Percentiles rank a stretch among this genome's conserved stretches.
Conservation (phyloP, 257 asterid species). For the Salvia miltiorrhiza region DNA sequence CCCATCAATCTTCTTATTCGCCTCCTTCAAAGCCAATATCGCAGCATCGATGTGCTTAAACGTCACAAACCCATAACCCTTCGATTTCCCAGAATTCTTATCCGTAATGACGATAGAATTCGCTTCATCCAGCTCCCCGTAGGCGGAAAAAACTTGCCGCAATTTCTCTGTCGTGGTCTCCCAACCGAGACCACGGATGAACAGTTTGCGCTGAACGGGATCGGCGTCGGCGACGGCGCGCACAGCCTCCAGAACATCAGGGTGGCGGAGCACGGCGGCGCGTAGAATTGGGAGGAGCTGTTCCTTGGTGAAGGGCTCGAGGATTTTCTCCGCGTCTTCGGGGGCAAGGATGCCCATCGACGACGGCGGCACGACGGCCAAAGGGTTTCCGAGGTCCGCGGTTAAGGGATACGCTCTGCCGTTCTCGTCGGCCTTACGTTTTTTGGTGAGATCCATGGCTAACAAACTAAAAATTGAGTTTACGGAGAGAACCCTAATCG, state of each 20-base stretch:
- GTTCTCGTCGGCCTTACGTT: constrained; percentile 86
- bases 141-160: constrained; percentile 59
- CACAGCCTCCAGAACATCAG: constrained; percentile 68
- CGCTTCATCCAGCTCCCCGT: constrained; percentile 85
- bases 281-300: constrained; percentile 74
- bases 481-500: constrained; percentile 24
- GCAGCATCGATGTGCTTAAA: constrained; percentile 85
- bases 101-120: constrained; percentile 82
- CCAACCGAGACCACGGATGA: constrained; percentile 98
- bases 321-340: constrained; percentile 74
- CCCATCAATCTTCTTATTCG: constrained; percentile 91
- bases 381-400: constrained; percentile 25
- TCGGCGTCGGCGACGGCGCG: constrained; percentile 87
- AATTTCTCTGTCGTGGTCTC: constrained; percentile 88
- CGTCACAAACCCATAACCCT: constrained; percentile 90
- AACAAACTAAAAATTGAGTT: neutral
- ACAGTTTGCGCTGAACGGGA: constrained; percentile 73
- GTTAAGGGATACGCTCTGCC: constrained; percentile 52
- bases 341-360: constrained; percentile 45
- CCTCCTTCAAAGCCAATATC: constrained; percentile 66
- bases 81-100: constrained; percentile 69
- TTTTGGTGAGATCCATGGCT: constrained; percentile 76
- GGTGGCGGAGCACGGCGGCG: constrained; percentile 70
- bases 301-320: constrained; percentile 75
- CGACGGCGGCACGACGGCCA: constrained; percentile 29